Percentiles rank a stretch among this genome's conserved stretches.
phyloP scores from a whole-genome alignment of 805 yeast species.

The Candida silvicultrix region DNA sequence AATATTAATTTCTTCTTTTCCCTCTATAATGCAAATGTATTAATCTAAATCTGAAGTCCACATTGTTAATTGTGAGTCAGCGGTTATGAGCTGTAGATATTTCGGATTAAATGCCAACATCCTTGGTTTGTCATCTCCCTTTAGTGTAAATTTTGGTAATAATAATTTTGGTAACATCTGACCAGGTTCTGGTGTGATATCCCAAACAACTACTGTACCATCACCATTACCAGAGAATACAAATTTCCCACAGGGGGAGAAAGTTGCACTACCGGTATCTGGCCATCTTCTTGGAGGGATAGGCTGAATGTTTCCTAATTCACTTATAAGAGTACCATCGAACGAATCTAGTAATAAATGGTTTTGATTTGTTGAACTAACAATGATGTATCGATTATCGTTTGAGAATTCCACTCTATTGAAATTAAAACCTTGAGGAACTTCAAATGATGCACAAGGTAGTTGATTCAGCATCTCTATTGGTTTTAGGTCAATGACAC shows the following conservation, averaged over 20 bases:
- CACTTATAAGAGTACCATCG: constrained; percentile 44
- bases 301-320: constrained; percentile 41
- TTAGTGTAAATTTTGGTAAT: constrained; percentile 20
- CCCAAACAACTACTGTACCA: constrained; percentile 49
- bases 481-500: constrained; percentile 55
- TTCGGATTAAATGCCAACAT: constrained; percentile 35
- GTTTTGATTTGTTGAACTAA: constrained; percentile 43
- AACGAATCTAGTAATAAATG: constrained; percentile 70
- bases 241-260: constrained; percentile 62
- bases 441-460: constrained; percentile 21
- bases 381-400: constrained; percentile 57
- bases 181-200: constrained; percentile 24
- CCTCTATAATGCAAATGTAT: neutral
- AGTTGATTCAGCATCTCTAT: constrained; percentile 40
- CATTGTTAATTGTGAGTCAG: constrained; percentile 13
- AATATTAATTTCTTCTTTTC: too few species aligned
- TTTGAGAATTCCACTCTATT: constrained; percentile 73
- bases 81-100: constrained; percentile 21
- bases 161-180: constrained; percentile 14
- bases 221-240: constrained; percentile 56
- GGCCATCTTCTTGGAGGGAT: constrained; percentile 38
- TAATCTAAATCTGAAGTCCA: constrained; percentile 17
- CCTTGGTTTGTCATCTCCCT: constrained; percentile 32
- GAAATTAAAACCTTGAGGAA: constrained; percentile 48
- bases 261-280: constrained; percentile 50